phyloP scores from a whole-genome alignment of 23 red algal species.

The Cyanidiococcus yangmingshanensis region DNA sequence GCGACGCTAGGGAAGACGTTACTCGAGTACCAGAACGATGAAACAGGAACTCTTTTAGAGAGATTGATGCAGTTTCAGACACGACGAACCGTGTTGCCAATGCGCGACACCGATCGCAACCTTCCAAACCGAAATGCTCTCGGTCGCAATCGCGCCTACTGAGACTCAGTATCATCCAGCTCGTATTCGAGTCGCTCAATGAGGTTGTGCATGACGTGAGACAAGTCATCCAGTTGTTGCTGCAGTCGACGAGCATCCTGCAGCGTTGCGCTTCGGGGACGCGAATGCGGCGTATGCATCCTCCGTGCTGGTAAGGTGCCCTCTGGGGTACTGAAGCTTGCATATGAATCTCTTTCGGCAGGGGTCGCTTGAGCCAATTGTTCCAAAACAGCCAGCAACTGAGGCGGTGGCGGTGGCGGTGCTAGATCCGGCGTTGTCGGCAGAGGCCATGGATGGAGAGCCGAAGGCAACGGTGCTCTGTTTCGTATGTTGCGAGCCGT shows the following conservation, averaged over 20 bases:
- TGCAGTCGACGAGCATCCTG: not conserved
- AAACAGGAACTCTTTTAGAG: too few relatives aligned
- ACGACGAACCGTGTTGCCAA: too few relatives aligned
- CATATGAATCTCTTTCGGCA: too few relatives aligned
- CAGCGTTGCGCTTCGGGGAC: not conserved
- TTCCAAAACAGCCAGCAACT: not conserved
- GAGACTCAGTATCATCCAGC: not conserved
- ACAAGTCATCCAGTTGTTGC: not conserved
- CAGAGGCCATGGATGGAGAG: not conserved
- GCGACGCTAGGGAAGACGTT: too few relatives aligned
- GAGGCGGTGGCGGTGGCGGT: conserved; percentile 9
- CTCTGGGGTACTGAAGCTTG: not conserved
- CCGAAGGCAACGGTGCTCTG: not conserved
- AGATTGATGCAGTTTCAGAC: too few relatives aligned
- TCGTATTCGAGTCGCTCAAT: conserved; percentile 14
- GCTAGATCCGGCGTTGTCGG: not conserved
- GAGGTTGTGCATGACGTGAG: conserved; percentile 1
- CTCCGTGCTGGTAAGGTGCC: not conserved
- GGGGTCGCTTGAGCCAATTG: not conserved
- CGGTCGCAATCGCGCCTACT: too few relatives aligned
- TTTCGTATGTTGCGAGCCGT: not conserved
- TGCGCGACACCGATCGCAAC: too few relatives aligned
- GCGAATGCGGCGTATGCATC: not conserved
- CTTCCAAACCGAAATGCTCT: too few relatives aligned
- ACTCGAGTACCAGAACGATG: too few relatives aligned